Percentiles rank a stretch among this genome's conserved stretches.
Conservation (phyloP, 2,329 filamentous ascomycete species). For the Botrytis byssoidea region DNA sequence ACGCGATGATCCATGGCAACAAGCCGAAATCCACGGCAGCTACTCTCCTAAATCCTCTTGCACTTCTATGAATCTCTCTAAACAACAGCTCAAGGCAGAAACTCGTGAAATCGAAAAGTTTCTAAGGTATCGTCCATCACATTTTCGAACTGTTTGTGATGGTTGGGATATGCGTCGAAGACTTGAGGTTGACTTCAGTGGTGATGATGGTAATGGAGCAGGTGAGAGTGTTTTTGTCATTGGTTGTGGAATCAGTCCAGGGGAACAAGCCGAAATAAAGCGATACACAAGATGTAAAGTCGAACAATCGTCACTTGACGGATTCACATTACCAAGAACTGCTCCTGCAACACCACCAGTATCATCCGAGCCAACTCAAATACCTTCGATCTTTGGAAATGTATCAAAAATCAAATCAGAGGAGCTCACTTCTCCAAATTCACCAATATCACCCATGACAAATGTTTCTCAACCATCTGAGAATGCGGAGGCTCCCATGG, state of each 20-base stretch:
- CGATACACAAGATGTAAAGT: slow-evolving; percentile 55
- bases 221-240: slow-evolving; percentile 78
- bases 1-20: slow-evolving; percentile 69
- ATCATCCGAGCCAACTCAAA: slow-evolving; percentile 25
- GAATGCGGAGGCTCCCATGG: slow-evolving; percentile 38
- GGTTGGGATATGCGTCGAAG: slow-evolving; percentile 91
- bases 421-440: slow-evolving; percentile 30
- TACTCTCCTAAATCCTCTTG: slow-evolving; percentile 81
- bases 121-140: slow-evolving; percentile 66
- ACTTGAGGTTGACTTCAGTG: slow-evolving; percentile 85
- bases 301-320: slow-evolving; percentile 36
- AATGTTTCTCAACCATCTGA: slow-evolving; percentile 21
- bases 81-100: slow-evolving; percentile 70
- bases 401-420: slow-evolving; percentile 32
- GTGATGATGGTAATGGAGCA: slow-evolving; percentile 70
- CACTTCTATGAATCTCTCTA: slow-evolving; percentile 67
- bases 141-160: slow-evolving; percentile 75
- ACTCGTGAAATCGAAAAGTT: slow-evolving; percentile 80
- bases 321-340: slow-evolving; percentile 37
- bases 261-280: slow-evolving; percentile 47
- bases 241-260: slow-evolving; percentile 55
- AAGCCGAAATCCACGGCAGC: slow-evolving; percentile 64
- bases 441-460: slow-evolving; percentile 29
- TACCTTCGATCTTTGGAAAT: slow-evolving; percentile 39
- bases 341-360: slow-evolving; percentile 27